These are phyloP conservation scores for Candida sp. DNA, from an alignment of 1,139 yeast genomes.

Conservation along the genomic window DNA sequence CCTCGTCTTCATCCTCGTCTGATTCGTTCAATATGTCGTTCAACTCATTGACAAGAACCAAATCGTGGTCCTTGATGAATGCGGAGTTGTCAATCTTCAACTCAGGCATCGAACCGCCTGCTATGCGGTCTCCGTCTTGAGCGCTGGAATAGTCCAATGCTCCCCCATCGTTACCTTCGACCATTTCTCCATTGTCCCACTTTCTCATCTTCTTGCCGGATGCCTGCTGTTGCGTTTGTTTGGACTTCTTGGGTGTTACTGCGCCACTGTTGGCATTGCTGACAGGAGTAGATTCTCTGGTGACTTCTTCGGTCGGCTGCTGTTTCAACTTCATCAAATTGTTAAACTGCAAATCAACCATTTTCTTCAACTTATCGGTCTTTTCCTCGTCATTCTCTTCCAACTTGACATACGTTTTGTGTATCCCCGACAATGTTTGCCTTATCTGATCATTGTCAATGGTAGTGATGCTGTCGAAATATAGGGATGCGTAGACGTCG, in stretches of 20 bases:
- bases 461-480: constrained; percentile 45
- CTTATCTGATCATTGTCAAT: constrained; percentile 45
- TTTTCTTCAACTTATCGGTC: constrained; percentile 30
- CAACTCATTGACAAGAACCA: constrained; percentile 47
- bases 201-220: constrained; percentile 45
- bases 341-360: constrained; percentile 45
- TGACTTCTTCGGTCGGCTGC: constrained; percentile 1
- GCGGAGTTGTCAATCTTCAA: constrained; percentile 33
- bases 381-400: constrained; percentile 29
- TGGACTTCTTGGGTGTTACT: constrained; percentile 21
- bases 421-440: constrained; percentile 35
- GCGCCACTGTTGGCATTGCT: constrained; percentile 17
- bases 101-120: constrained; percentile 51
- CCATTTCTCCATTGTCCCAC: constrained; percentile 48
- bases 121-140: constrained; percentile 17
- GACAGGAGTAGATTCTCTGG: constrained; percentile 9
- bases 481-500: constrained; percentile 38
- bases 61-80: constrained; percentile 41
- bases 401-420: constrained; percentile 37
- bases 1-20: constrained; percentile 29
- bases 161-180: constrained; percentile 25
- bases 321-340: constrained; percentile 38
- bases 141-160: constrained; percentile 40
- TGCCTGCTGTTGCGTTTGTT: constrained; percentile 1
- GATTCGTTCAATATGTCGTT: constrained; percentile 44